A percentile compares a stretch with the other conserved stretches of the same genome.
Evolutionary conservation across 1,139 yeast species (phyloP).

Genomic region (Candida mesenterica): DNA sequence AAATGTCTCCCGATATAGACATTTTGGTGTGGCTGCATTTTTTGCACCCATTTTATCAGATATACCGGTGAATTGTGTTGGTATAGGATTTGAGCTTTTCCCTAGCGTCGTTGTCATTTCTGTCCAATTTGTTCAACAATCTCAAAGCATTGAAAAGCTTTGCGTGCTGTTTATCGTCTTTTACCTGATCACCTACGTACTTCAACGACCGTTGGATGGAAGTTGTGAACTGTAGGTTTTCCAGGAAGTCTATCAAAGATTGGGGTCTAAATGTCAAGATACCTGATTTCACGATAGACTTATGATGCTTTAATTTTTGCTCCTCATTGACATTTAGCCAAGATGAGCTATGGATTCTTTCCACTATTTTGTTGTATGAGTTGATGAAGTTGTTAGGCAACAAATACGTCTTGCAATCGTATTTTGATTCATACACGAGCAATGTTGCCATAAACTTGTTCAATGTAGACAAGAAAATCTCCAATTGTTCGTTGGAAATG

Average conservation of each 20-base stretch:
- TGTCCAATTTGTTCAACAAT: slow-evolving; percentile 7
- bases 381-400: slow-evolving; percentile 23
- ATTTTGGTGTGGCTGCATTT: too few relatives aligned
- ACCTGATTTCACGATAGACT: slow-evolving; percentile 28
- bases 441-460: slow-evolving; percentile 22
- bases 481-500: slow-evolving; percentile 25
- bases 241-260: slow-evolving; percentile 20
- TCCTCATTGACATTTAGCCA: slow-evolving; percentile 25
- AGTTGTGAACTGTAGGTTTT: slow-evolving; percentile 17
- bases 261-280: slow-evolving; percentile 31
- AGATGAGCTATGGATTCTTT: slow-evolving; percentile 22
- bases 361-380: slow-evolving; percentile 26
- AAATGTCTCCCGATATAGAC: too few relatives aligned
- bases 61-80: slow-evolving; percentile 10
- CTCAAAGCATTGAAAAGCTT: slow-evolving; percentile 8
- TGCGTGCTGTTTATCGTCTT: slow-evolving; percentile 5
- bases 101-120: slow-evolving; percentile 7
- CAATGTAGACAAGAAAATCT: slow-evolving; percentile 14
- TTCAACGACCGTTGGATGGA: slow-evolving; percentile 23
- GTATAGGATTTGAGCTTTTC: slow-evolving; percentile 11
- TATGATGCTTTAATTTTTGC: slow-evolving; percentile 21
- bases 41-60: too few relatives aligned
- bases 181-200: slow-evolving; percentile 10
- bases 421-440: slow-evolving; percentile 19
- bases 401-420: slow-evolving; percentile 13